Percentiles rank a stretch among this genome's conserved stretches.
Evolutionary conservation across 257 asterid genomes (phyloP).

Genomic region (Solanum sejunctum): DNA sequence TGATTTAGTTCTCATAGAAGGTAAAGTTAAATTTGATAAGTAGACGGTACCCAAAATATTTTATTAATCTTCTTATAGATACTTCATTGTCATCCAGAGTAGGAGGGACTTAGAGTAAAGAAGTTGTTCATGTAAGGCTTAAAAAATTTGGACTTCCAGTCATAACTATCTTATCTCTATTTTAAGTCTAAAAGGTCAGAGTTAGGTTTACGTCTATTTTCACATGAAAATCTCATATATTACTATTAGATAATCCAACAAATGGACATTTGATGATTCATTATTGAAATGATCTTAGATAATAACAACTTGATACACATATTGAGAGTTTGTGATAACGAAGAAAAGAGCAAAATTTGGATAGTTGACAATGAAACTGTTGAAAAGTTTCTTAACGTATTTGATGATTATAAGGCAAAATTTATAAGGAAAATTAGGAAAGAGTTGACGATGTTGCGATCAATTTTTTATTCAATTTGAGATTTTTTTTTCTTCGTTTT

Average conservation of each 20-base stretch:
- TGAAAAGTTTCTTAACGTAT: slow-evolving; percentile 12
- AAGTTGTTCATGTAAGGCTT: too few species aligned
- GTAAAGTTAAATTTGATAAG: too few species aligned
- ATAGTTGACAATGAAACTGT: slow-evolving; percentile 29
- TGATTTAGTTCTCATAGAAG: too few species aligned
- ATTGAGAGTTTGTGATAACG: slow-evolving; percentile 26
- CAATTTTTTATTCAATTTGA: too few species aligned
- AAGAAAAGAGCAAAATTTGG: slow-evolving; percentile 30
- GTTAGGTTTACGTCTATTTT: slow-evolving; percentile 19
- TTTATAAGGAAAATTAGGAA: slow-evolving; percentile 22
- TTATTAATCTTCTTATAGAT: too few species aligned
- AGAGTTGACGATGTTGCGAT: not conserved
- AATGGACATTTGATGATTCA: slow-evolving; percentile 19
- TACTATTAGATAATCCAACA: slow-evolving; percentile 26
- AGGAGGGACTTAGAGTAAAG: too few species aligned
- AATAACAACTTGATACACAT: slow-evolving; percentile 26
- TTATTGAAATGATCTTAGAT: slow-evolving; percentile 12
- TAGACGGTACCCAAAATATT: too few species aligned
- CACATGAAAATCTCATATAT: slow-evolving; percentile 20
- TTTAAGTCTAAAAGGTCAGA: slow-evolving; percentile 16
- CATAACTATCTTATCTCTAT: slow-evolving; percentile 19
- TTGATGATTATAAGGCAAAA: slow-evolving; percentile 26
- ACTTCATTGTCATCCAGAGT: too few species aligned
- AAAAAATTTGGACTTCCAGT: slow-evolving; percentile 10
- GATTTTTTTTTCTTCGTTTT: too few species aligned